Percentiles rank a stretch among this genome's conserved stretches.
Evolutionary conservation across 176 grass and related monocot genomes (phyloP).

Genomic region (Typha latifolia): DNA sequence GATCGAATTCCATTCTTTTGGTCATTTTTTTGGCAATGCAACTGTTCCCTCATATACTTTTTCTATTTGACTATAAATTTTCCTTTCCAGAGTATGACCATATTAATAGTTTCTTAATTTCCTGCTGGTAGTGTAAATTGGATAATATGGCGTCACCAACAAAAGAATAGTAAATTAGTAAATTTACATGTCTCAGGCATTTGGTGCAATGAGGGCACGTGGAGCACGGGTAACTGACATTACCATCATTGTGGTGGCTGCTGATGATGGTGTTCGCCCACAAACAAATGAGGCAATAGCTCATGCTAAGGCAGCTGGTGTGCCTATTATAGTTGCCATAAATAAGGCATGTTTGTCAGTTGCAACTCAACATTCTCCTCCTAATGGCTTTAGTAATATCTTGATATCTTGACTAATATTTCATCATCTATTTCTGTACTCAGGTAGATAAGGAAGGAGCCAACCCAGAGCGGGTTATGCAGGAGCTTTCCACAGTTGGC

Average conservation of each 20-base stretch:
- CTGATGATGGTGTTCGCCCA: conserved; percentile 86
- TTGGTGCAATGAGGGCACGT: conserved; percentile 98
- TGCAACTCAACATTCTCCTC: background rate
- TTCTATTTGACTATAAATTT: conserved; percentile 2
- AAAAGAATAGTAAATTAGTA: conserved; percentile 8
- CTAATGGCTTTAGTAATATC: background rate
- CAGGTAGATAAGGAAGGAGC: conserved; percentile 92
- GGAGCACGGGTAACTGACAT: conserved; percentile 93
- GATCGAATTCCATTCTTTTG: background rate
- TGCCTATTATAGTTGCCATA: conserved; percentile 89
- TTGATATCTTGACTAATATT: conserved; percentile 7
- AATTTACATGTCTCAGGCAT: conserved; percentile 45
- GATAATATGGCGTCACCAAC: background rate
- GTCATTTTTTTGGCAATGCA: background rate
- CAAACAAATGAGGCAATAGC: conserved; percentile 95
- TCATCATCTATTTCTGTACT: conserved; percentile 15
- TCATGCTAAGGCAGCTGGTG: conserved; percentile 87
- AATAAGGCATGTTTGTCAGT: conserved; percentile 54
- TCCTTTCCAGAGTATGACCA: background rate
- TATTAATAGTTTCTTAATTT: too few species aligned
- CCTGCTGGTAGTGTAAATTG: too few species aligned
- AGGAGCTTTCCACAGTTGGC: conserved; percentile 83
- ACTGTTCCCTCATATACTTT: too few species aligned
- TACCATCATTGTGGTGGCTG: conserved; percentile 83
- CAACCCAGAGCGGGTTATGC: conserved; percentile 80